Base-by-base conservation (phyloP, 176 grass and related monocot genomes). In the Cenchrus americanus region DNA sequence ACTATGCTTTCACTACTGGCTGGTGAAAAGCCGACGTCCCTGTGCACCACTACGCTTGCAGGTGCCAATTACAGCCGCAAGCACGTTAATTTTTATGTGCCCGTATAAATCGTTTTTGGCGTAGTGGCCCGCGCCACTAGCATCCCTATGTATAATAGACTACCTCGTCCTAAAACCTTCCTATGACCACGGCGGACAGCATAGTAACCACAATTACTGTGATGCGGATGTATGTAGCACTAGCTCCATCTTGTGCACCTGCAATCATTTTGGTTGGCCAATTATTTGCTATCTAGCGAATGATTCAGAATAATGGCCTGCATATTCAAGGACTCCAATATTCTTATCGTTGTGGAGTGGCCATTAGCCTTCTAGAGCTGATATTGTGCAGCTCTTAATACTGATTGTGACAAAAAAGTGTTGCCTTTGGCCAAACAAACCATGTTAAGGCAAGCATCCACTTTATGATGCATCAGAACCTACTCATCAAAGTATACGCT, bases 391-490 rank as follows among this genome's bases (percentile, higher is more conserved):
- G 57, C 58, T 84, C 22, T 65, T 66, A 79, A 64, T 10, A 55
- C 52, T 58, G 86, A 88, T 48, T 73, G 46, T 66, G 80, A 72
- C 37, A 47, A 66, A 88, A 82, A 62, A 24, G 13, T 47, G 22
- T 1, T 24, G 22, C 23, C 64, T 55, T 72, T 72, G 58, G 9
- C 66, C 80, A 63, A 78, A 83, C 86, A 78, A 78, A 88, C 65
- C 34, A 83, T 24, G 74, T 88, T 65, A 78, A 71, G 32, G 66
- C 80, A 72, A 83, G 47, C 55, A 65, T 66, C 58, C 60, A 47
- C 80, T 83, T 73, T 83, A 21, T 58, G 86, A 21, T 58, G 86
- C 86, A 79, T 84, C 66, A 27, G 80, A 84, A 73, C 80, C 80
- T 83, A 83, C 58, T 84, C 86, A 83, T 75, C 80, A 54, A 72